These are phyloP conservation scores for Tritrichomonas foetus DNA, from an alignment of 208 protist species.

Conservation along the genomic window DNA sequence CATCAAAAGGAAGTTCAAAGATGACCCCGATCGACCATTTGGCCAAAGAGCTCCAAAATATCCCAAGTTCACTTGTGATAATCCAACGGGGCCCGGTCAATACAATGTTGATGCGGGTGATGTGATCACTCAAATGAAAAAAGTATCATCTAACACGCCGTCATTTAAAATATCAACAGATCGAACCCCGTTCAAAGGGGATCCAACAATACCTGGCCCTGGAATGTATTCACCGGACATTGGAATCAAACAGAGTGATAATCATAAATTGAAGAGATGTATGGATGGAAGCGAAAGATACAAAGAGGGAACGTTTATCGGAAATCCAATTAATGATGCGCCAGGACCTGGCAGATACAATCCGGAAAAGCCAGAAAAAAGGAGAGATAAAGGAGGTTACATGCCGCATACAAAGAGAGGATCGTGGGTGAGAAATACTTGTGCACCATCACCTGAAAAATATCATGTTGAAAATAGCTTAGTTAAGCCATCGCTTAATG, in stretches of 20 bases:
- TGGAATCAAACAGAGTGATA: neutral
- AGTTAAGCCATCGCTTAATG: neutral
- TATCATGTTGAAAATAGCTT: neutral
- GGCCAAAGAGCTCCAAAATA: neutral
- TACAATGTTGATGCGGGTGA: neutral
- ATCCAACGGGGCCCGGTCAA: neutral
- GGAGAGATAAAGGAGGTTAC: neutral
- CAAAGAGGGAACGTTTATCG: neutral
- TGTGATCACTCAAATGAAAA: neutral
- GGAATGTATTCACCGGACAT: neutral
- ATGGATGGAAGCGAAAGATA: neutral
- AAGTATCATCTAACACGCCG: neutral
- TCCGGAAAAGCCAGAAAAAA: neutral
- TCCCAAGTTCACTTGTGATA: neutral
- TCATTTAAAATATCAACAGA: neutral
- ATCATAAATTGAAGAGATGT: neutral
- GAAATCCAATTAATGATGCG: neutral
- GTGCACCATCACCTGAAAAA: neutral
- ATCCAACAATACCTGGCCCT: neutral
- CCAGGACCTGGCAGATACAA: slow-evolving; percentile 18
- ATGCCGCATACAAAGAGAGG: neutral
- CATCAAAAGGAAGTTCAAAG: neutral
- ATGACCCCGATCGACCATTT: neutral
- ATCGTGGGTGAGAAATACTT: neutral
- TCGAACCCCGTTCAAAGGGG: neutral